Conservation (phyloP, 805 yeast species). For the Teunomyces barrocoloradensis region DNA sequence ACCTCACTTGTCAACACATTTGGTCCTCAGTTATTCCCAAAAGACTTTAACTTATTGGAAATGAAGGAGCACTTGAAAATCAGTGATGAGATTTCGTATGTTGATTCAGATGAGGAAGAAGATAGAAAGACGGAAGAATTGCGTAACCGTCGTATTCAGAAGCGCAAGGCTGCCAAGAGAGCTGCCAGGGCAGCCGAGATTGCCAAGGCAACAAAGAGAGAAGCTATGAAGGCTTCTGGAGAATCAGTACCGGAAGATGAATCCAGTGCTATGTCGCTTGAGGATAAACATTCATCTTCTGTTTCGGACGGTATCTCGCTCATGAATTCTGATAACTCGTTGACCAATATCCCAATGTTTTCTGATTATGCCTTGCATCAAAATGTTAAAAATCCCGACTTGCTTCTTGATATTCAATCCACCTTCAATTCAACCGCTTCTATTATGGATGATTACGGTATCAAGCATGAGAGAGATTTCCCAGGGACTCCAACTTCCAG, state of each 20-base stretch:
- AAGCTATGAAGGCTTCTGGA: background rate
- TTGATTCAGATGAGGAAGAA: slow-evolving; percentile 49
- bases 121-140: slow-evolving; percentile 48
- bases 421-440: slow-evolving; percentile 29
- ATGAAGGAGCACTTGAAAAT: slow-evolving; percentile 38
- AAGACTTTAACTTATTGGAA: slow-evolving; percentile 65
- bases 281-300: slow-evolving; percentile 32
- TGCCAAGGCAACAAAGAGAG: slow-evolving; percentile 3
- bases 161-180: slow-evolving; percentile 20
- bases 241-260: slow-evolving; percentile 10
- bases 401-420: slow-evolving; percentile 23
- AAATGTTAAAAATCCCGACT: slow-evolving; percentile 22
- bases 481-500: slow-evolving; percentile 4
- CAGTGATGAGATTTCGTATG: slow-evolving; percentile 23
- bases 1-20: slow-evolving; percentile 75
- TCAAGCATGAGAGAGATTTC: slow-evolving; percentile 4
- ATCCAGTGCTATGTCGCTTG: slow-evolving; percentile 18
- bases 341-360: slow-evolving; percentile 64
- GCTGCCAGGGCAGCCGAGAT: slow-evolving; percentile 10
- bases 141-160: slow-evolving; percentile 40
- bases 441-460: slow-evolving; percentile 32
- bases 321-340: slow-evolving; percentile 58
- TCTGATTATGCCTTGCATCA: slow-evolving; percentile 46
- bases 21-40: slow-evolving; percentile 82
- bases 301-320: slow-evolving; percentile 61